A percentile compares a stretch with the other conserved stretches of the same genome.
phyloP scores from a whole-genome alignment of 2,329 filamentous ascomycete genomes.

The Emericellopsis atlantica region DNA sequence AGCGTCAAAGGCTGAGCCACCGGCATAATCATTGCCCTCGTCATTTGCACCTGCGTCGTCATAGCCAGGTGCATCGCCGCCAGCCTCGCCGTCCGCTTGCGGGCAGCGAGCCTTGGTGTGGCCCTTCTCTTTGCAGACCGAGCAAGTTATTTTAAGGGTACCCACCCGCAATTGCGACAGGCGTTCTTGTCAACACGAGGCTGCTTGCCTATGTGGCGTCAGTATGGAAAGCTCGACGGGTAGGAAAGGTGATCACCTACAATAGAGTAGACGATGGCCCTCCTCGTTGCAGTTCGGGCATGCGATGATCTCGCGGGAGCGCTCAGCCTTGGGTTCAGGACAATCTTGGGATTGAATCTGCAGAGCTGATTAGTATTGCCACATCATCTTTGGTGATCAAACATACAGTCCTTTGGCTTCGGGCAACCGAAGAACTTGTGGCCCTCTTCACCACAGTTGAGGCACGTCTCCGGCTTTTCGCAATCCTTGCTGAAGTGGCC shows the following conservation, averaged over 20 bases:
- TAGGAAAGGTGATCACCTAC: slow-evolving; percentile 26
- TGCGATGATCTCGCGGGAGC: slow-evolving; percentile 27
- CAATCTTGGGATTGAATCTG: slow-evolving; percentile 34
- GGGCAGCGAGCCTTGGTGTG: slow-evolving; percentile 24
- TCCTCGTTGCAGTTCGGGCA: slow-evolving; percentile 53
- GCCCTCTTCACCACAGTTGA: slow-evolving; percentile 52
- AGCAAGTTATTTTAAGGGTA: slow-evolving; percentile 9
- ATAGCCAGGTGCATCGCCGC: no score
- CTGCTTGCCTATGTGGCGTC: slow-evolving; percentile 28
- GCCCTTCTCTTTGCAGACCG: slow-evolving; percentile 22
- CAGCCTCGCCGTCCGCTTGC: no score
- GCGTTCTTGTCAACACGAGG: slow-evolving; percentile 51
- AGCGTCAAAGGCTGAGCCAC: no score
- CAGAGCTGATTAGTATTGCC: no score
- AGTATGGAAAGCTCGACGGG: not conserved
- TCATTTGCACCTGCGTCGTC: no score
- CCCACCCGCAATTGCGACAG: slow-evolving; percentile 55
- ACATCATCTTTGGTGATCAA: slow-evolving; percentile 36
- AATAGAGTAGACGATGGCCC: slow-evolving; percentile 59
- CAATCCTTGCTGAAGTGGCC: slow-evolving; percentile 55
- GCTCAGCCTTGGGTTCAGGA: slow-evolving; percentile 41
- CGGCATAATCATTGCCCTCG: no score
- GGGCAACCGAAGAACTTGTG: slow-evolving; percentile 41
- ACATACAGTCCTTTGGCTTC: slow-evolving; percentile 38
- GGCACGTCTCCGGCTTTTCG: slow-evolving; percentile 20